Evolutionary conservation across 2,329 filamentous ascomycete genomes (phyloP).

Genomic region (Fusarium solani-melongenae): DNA sequence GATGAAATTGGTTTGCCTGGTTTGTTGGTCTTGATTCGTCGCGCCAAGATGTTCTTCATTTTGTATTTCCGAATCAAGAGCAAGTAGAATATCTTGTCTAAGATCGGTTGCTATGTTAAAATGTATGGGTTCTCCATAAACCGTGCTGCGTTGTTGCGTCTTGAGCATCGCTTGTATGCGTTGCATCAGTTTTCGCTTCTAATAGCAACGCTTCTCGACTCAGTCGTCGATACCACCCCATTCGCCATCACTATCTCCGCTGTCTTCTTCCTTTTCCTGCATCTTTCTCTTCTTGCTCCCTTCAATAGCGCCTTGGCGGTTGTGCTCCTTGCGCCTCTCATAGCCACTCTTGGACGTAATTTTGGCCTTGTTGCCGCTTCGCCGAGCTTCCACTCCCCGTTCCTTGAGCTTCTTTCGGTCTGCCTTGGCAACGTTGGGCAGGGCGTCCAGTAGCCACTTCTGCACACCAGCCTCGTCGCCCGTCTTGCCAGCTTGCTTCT

Average conservation of each 20-base stretch:
- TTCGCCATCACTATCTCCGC: constrained; percentile 48
- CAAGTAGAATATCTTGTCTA: background rate
- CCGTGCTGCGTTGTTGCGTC: background rate
- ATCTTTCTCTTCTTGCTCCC: constrained; percentile 68
- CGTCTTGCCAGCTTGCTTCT: constrained; percentile 72
- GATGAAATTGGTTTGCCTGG: constrained; percentile 1
- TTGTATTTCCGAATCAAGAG: background rate
- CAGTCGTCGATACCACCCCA: constrained; percentile 60
- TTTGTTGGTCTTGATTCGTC: background rate
- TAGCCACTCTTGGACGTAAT: constrained; percentile 89
- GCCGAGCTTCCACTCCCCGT: constrained; percentile 80
- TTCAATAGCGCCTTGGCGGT: constrained; percentile 70
- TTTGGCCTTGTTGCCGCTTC: constrained; percentile 60
- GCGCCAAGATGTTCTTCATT: constrained; percentile 5
- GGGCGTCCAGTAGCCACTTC: constrained; percentile 87
- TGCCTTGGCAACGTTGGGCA: constrained; percentile 86
- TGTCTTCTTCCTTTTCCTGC: constrained; percentile 37
- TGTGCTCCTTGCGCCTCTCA: constrained; percentile 76
- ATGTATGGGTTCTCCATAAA: background rate
- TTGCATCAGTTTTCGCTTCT: background rate
- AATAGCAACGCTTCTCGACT: background rate
- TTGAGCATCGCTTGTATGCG: background rate
- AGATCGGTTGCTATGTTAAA: background rate
- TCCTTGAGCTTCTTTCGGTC: constrained; percentile 86
- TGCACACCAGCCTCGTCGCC: constrained; percentile 71